phyloP scores from a whole-genome alignment of 768 basidiomycete genomes.

The Tubosaeta brunneosetosa region DNA sequence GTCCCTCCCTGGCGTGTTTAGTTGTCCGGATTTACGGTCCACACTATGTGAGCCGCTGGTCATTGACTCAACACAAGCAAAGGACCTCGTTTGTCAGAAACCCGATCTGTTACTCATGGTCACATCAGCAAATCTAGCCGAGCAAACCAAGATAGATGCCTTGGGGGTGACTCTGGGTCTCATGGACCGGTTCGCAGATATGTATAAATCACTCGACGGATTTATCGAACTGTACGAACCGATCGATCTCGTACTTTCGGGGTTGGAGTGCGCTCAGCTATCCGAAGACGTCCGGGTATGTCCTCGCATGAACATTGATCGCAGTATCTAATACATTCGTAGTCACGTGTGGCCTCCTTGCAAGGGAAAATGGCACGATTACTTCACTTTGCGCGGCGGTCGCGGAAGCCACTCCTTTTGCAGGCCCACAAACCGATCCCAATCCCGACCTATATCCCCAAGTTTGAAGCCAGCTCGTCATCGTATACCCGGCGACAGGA shows the following conservation, averaged over 20 bases:
- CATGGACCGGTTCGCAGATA: conserved; percentile 61
- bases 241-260: conserved; percentile 51
- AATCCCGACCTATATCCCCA: conserved; percentile 89
- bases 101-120: conserved; percentile 44
- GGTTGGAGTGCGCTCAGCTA: conserved; percentile 43
- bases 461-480: conserved; percentile 77
- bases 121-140: conserved; percentile 31
- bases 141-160: conserved; percentile 72
- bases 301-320: background rate
- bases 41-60: conserved; percentile 39
- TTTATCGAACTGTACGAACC: conserved; percentile 87
- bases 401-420: conserved; percentile 72
- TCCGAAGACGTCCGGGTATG: conserved; percentile 54
- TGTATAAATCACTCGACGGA: conserved; percentile 73
- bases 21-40: conserved; percentile 64
- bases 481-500: conserved; percentile 77
- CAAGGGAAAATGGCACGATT: conserved; percentile 53
- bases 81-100: conserved; percentile 36
- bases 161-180: conserved; percentile 60
- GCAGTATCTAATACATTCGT: conserved; percentile 10
- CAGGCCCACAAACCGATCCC: conserved; percentile 97
- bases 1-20: conserved; percentile 64
- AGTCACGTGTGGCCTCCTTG: conserved; percentile 47
- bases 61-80: conserved; percentile 38
- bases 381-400: conserved; percentile 66